A percentile compares a stretch with the other conserved stretches of the same genome.
Conservation (phyloP, 176 grass and related monocot genomes). For the Bonia amplexicaulis region DNA sequence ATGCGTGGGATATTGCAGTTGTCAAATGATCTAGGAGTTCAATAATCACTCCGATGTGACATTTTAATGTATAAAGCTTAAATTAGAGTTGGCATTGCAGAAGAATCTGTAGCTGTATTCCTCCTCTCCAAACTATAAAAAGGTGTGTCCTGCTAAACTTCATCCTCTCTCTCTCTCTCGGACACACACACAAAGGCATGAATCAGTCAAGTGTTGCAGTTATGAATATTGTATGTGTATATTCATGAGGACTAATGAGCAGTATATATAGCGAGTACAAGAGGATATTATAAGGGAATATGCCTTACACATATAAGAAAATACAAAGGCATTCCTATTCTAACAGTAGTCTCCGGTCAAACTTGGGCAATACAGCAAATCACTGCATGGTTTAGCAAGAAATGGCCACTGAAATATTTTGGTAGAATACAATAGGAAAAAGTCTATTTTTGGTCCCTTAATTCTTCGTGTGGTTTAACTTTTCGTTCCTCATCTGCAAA, state of each 20-base stretch:
- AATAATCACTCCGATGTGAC: constrained; percentile 30
- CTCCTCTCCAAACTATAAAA: constrained; percentile 20
- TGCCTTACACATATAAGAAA: no score
- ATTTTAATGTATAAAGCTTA: constrained; percentile 32
- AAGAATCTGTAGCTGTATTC: constrained; percentile 28
- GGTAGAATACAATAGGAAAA: background rate
- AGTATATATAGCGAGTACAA: no score
- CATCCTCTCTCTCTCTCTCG: background rate
- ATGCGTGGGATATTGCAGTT: constrained; percentile 94
- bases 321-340: no score
- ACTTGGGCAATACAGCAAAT: background rate
- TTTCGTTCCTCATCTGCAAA: no score
- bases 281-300: no score
- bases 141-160: constrained; percentile 12
- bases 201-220: background rate
- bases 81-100: constrained; percentile 23
- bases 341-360: background rate
- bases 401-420: background rate
- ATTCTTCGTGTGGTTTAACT: no score
- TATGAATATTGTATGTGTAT: no score
- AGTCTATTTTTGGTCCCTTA: no score
- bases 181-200: background rate
- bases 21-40: constrained; percentile 77
- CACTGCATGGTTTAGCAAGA: background rate
- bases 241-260: no score